These are phyloP conservation scores for Geotrichum siamense DNA, from an alignment of 1,139 yeast genomes.

Conservation along the genomic window DNA sequence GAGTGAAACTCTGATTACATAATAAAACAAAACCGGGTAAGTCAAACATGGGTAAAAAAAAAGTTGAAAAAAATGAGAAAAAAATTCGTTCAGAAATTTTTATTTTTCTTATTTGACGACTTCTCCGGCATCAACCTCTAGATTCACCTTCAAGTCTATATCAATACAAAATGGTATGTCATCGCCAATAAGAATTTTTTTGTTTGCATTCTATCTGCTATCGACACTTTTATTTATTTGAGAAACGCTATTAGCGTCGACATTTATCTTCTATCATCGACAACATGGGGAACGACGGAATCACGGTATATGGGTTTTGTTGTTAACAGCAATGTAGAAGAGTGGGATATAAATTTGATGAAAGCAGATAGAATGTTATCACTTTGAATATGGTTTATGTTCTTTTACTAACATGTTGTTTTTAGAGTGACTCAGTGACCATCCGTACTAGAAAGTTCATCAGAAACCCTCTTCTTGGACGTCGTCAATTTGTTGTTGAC, in stretches of 20 bases:
- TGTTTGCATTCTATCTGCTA: no score
- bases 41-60: constrained; percentile 1
- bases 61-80: constrained; percentile 9
- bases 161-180: constrained; percentile 15
- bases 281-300: no score
- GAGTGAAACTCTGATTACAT: no score
- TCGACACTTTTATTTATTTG: no score
- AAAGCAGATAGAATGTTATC: no score
- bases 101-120: constrained; percentile 14
- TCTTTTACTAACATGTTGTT: constrained; percentile 5
- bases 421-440: constrained; percentile 95
- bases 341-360: no score
- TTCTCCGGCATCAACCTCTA: constrained; percentile 15
- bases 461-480: constrained; percentile 98
- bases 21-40: constrained; percentile 1
- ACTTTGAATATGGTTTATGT: no score
- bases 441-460: constrained; percentile 99
- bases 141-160: constrained; percentile 15
- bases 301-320: no score
- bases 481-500: constrained; percentile 99
- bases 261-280: no score
- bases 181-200: no score
- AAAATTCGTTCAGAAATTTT: constrained; percentile 2
- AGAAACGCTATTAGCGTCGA: no score
- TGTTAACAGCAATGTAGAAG: no score